Conservation (phyloP, 495 filamentous ascomycete species). For the Podospora pseudoanserina region DNA sequence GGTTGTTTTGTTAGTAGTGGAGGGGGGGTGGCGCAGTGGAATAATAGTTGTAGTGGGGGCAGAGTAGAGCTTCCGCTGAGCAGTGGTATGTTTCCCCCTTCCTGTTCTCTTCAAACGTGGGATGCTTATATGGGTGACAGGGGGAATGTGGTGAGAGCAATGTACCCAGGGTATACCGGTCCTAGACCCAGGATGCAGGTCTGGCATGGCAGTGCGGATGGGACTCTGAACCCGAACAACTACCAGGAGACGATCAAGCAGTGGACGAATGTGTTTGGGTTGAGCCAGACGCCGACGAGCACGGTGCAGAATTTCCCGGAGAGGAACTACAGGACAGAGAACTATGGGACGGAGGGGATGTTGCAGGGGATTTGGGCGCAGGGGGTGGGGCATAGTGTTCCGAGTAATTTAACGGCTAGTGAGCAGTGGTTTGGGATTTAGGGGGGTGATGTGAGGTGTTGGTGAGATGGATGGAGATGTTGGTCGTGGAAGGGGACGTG, state of each 20-base stretch:
- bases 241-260: constrained; percentile 50
- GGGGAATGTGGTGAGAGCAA: constrained; percentile 40
- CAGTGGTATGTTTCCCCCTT: constrained; percentile 29
- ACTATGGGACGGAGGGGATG: constrained; percentile 31
- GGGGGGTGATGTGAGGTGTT: not conserved
- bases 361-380: constrained; percentile 41
- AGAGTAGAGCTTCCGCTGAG: constrained; percentile 37
- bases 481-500: not conserved
- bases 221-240: constrained; percentile 45
- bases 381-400: constrained; percentile 40
- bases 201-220: constrained; percentile 48
- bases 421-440: constrained; percentile 39
- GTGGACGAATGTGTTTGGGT: constrained; percentile 50
- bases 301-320: constrained; percentile 35
- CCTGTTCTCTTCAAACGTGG: not conserved
- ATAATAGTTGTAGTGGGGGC: constrained; percentile 42
- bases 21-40: constrained; percentile 43
- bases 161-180: constrained; percentile 49
- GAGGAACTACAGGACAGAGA: constrained; percentile 36
- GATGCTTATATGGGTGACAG: not conserved
- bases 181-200: constrained; percentile 54
- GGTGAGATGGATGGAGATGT: not conserved
- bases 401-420: constrained; percentile 36
- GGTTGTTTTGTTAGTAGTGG: constrained; percentile 51
- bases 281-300: constrained; percentile 30